Conservation (phyloP, 208 protist species). For the Porcisia hertigi region DNA sequence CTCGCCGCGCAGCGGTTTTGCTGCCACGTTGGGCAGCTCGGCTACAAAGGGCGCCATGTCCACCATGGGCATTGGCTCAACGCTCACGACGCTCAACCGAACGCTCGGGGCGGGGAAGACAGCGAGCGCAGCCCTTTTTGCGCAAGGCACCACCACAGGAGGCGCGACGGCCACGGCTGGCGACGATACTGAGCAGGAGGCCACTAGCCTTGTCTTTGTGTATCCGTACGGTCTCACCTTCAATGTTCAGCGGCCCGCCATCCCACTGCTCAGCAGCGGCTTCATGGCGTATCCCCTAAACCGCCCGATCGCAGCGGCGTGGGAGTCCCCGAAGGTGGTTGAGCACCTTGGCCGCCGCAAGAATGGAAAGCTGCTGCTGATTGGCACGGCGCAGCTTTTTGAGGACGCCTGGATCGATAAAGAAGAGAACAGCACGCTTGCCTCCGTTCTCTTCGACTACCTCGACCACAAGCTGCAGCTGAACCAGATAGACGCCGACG, state of each 20-base stretch:
- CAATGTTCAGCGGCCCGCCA: conserved; percentile 92
- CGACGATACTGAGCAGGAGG: conserved; percentile 41
- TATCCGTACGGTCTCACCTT: conserved; percentile 96
- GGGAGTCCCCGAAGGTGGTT: conserved; percentile 65
- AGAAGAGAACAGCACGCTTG: conserved; percentile 93
- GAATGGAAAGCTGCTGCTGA: conserved; percentile 89
- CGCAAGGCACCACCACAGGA: conserved; percentile 7
- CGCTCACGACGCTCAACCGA: conserved; percentile 61
- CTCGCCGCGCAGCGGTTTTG: neutral
- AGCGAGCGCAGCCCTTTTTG: conserved; percentile 19
- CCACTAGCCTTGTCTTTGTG: conserved; percentile 86
- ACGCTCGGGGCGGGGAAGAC: conserved; percentile 45
- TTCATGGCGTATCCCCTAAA: conserved; percentile 96
- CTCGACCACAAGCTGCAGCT: conserved; percentile 85
- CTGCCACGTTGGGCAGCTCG: neutral
- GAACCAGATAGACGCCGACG: conserved; percentile 95
- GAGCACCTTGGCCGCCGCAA: conserved; percentile 78
- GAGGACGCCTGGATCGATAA: conserved; percentile 94
- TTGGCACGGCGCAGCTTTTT: conserved; percentile 91
- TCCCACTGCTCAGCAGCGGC: conserved; percentile 94
- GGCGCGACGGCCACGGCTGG: neutral
- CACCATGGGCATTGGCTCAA: conserved; percentile 33
- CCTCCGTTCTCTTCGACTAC: conserved; percentile 89
- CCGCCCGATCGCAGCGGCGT: conserved; percentile 88
- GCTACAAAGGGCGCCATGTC: conserved; percentile 16